Percentiles rank a stretch among this genome's conserved stretches.
Evolutionary conservation across 805 yeast species (phyloP).

Genomic region (Komagataella phaffii): DNA sequence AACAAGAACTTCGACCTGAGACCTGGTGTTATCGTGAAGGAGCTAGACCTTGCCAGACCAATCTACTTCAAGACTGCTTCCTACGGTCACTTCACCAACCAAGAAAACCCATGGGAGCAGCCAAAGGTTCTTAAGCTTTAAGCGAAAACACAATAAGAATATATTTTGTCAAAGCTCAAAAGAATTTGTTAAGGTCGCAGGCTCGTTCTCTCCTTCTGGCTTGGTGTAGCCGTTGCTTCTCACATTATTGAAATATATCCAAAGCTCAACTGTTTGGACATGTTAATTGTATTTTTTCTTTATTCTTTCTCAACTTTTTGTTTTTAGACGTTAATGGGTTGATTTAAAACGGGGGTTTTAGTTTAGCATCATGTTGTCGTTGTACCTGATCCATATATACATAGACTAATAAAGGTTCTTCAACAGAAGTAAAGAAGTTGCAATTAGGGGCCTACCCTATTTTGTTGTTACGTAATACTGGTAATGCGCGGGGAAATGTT

Average conservation of each 20-base stretch:
- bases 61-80: slow-evolving; percentile 98
- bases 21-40: slow-evolving; percentile 98
- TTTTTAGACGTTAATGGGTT: not conserved
- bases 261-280: slow-evolving; percentile 1
- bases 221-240: not conserved
- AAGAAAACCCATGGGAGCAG: slow-evolving; percentile 96
- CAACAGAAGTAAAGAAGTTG: not conserved
- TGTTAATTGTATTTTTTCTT: slow-evolving; percentile 6
- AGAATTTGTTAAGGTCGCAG: not conserved
- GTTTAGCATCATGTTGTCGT: not conserved
- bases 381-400: not conserved
- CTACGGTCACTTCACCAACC: slow-evolving; percentile 99
- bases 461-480: not conserved
- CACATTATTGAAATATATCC: not conserved
- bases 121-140: slow-evolving; percentile 68
- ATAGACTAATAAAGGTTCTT: not conserved
- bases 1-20: slow-evolving; percentile 94
- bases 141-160: slow-evolving; percentile 6
- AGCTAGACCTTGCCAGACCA: slow-evolving; percentile 96
- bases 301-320: slow-evolving; percentile 1
- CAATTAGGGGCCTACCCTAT: not conserved
- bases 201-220: not conserved
- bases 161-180: not conserved
- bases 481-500: not conserved
- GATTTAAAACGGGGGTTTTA: slow-evolving; percentile 1